Evolutionary conservation across 768 basidiomycete species (phyloP), one percentile per base, ranked within the genome.

Genomic region (Pluteus cervinus): DNA sequence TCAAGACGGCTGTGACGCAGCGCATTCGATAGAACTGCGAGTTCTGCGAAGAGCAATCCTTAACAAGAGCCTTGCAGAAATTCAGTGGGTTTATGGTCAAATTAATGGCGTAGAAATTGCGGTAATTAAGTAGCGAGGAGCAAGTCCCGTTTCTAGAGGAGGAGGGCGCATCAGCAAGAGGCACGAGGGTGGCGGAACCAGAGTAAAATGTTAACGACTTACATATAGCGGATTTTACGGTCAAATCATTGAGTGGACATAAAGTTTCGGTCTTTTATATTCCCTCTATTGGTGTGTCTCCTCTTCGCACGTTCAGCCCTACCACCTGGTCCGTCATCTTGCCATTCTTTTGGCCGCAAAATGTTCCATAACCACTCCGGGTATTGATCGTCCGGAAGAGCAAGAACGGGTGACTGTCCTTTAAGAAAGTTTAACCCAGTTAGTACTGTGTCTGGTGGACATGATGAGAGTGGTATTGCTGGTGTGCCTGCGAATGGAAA

Each of bases 301-400:
- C 84, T 63, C 40, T 63, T 61, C 39, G 68, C 61, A 33, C 76
- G 68, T 44, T 75, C 72, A n/a, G 67, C 76, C 55, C 73, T 72
- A 15, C 86, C 82, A 14, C 84, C 86, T 1, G 79, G 83, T 1
- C 82, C 82, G 43, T 87, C 84, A 38, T 86, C 81, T 12, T 70
- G 71, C 38, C 71, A 63, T 28, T 69, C 68, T 50, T 73, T 75
- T 4, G 79, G 72, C 42, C 78, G 58, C 14, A 87, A 61, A 25
- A 90, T 52, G 10, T 70, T 79, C 92, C 92, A 96, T 26, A 96
- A 57, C 92, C 92, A 96, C 5, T 74, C 56, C 3, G 92, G 92
- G 56, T 96, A 94, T 47, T 81, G 78, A 29, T 86, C 81, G 57
- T 96, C 92, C 0, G 84, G 65, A 8, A 71, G 60, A 2, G 92